Conservation (phyloP, 768 basidiomycete species). For the Infundibulicybe gibba region DNA sequence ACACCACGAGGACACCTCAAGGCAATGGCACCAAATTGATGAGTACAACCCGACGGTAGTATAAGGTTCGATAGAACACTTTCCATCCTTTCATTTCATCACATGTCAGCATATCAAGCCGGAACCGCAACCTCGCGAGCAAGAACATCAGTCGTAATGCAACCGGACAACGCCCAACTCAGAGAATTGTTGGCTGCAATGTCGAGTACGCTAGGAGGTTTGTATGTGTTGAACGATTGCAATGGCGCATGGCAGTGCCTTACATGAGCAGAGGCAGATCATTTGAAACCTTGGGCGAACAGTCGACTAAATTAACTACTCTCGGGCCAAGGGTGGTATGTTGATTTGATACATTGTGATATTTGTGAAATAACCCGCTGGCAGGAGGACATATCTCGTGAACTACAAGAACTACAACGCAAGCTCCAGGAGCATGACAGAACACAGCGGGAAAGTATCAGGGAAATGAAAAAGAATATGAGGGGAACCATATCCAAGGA, state of each 20-base stretch:
- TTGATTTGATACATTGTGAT: background rate
- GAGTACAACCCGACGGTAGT: background rate
- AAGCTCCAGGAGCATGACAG: slow-evolving; percentile 12
- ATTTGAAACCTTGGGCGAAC: slow-evolving; percentile 25
- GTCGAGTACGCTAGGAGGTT: slow-evolving; percentile 8
- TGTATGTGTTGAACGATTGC: slow-evolving; percentile 11
- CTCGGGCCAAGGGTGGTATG: slow-evolving; percentile 25
- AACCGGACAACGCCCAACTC: no score
- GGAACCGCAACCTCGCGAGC: background rate
- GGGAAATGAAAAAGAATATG: slow-evolving; percentile 22
- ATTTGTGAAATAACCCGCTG: background rate
- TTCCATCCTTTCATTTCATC: no score
- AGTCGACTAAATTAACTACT: slow-evolving; percentile 20
- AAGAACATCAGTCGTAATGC: no score
- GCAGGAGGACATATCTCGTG: slow-evolving; percentile 8
- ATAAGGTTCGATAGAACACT: no score
- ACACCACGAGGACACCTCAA: slow-evolving; percentile 14
- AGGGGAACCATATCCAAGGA: slow-evolving; percentile 4
- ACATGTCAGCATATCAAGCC: background rate
- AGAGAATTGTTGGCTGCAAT: slow-evolving; percentile 3
- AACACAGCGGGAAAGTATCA: slow-evolving; percentile 14
- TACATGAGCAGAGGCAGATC: slow-evolving; percentile 20
- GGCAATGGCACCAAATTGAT: slow-evolving; percentile 2
- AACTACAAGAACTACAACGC: slow-evolving; percentile 13
- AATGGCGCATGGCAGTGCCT: background rate